phyloP scores from a whole-genome alignment of 768 basidiomycete species.

The Mycena pura region DNA sequence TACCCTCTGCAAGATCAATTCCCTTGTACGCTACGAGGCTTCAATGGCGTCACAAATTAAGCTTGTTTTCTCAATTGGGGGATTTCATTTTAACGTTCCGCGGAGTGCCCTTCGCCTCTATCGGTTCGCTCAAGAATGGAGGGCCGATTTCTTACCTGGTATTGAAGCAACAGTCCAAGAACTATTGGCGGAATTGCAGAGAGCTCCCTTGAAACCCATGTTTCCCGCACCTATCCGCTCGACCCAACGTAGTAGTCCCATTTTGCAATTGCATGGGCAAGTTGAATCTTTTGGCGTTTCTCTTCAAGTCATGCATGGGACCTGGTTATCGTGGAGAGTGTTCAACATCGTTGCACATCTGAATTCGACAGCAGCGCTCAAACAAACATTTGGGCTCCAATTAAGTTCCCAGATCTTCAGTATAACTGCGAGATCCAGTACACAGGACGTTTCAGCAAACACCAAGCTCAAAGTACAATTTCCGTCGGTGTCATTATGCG shows the following conservation, averaged over 20 bases:
- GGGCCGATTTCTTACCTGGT: conserved; percentile 76
- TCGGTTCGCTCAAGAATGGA: conserved; percentile 84
- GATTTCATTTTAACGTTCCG: conserved; percentile 66
- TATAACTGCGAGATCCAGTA: conserved; percentile 57
- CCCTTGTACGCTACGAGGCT: conserved; percentile 54
- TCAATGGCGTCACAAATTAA: conserved; percentile 46
- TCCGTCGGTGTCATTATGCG: conserved; percentile 70
- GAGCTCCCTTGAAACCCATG: conserved; percentile 43
- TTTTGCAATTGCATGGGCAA: conserved; percentile 59
- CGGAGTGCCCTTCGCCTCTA: conserved; percentile 83
- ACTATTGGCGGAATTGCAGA: conserved; percentile 68
- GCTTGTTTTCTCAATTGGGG: conserved; percentile 51
- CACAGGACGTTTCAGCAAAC: conserved; percentile 42
- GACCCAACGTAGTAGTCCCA: conserved; percentile 32
- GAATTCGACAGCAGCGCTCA: conserved; percentile 34
- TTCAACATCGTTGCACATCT: conserved; percentile 56
- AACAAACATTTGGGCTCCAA: conserved; percentile 63
- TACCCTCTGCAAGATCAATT: conserved; percentile 51
- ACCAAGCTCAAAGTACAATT: conserved; percentile 68
- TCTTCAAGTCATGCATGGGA: conserved; percentile 87
- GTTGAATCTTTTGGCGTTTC: conserved; percentile 61
- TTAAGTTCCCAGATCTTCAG: conserved; percentile 65
- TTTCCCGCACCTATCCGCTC: conserved; percentile 39
- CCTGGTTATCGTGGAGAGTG: conserved; percentile 82
- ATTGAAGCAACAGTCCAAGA: conserved; percentile 72